Base-by-base conservation (phyloP, 495 filamentous ascomycete species). In the Immersiella caudata region DNA sequence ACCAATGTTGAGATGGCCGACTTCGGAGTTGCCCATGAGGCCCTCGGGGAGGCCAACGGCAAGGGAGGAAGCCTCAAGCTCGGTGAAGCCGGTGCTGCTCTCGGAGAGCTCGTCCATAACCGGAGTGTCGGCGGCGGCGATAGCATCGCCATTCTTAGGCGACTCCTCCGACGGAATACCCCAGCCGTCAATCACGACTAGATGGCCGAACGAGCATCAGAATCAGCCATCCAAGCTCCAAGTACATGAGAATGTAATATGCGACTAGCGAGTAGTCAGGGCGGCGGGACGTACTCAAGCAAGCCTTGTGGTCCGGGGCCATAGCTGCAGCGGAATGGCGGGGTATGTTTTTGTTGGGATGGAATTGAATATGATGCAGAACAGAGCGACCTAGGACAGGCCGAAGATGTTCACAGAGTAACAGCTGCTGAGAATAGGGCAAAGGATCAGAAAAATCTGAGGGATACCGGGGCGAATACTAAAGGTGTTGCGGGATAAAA, bases 161-260 rank as follows among this genome's bases (percentile, higher is more conserved):
- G 92, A 93, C 51, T 89, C 81, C 67, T 89, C 89, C 75, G 86
- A 86, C 70, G 93, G 86, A 69, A 98, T 89, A 77, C 95, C 95
- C 95, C 95, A 99, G 69, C 95, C 95, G 82, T 99, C 96, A 83
- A 98, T 98, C 78, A 97, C 93, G 85, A 98, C 92, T 81, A 73
- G 77, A 74, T 29, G 75, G 78, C 21, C 79, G 80, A 71, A 81
- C 77, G 67, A 84, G 66, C 75, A 81, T 75, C 60, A 82, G 71
- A 58, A 82, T 85, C 80, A 85, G 81, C 83, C 82, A 85, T 62
- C 75, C 76, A 21, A 84, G 67, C 75, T 86, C 84, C 57, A 85
- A 76, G 68, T 85, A 84, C 22, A 84, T 70, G 26, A 86, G 76
- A 60, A 80, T 68, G 65, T 80, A 82, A 68, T 80, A 80, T 69